Conservation (phyloP, 768 basidiomycete species). For the Jaapia argillacea region DNA sequence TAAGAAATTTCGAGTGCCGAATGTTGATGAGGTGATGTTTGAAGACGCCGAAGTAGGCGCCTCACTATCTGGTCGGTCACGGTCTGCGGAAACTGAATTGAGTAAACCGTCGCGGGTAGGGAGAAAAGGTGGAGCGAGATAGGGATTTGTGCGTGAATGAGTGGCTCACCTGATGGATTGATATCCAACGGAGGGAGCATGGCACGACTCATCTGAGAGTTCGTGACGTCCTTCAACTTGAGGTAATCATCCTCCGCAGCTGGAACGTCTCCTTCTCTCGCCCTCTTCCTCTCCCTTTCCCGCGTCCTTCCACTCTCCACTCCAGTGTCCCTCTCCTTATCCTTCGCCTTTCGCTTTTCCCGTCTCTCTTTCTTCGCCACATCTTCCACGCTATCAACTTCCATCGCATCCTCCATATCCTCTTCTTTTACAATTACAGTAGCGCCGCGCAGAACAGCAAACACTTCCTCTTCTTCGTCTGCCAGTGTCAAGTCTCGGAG, state of each 20-base stretch:
- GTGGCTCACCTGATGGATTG: constrained; percentile 20
- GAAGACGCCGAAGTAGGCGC: constrained; percentile 22
- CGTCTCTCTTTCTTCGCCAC: constrained; percentile 38
- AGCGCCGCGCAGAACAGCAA: no score
- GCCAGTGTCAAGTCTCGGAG: constrained; percentile 45
- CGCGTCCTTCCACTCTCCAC: constrained; percentile 17
- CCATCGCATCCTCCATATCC: constrained; percentile 20
- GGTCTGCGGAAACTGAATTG: constrained; percentile 16
- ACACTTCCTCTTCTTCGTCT: constrained; percentile 47
- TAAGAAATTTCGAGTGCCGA: constrained; percentile 27
- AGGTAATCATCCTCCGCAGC: constrained; percentile 17
- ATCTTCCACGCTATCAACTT: constrained; percentile 27
- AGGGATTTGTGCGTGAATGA: constrained; percentile 6
- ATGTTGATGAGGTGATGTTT: constrained; percentile 20
- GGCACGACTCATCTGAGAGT: constrained; percentile 33
- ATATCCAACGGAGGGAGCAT: constrained; percentile 27
- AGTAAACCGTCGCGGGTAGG: constrained; percentile 9
- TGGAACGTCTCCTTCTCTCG: constrained; percentile 23
- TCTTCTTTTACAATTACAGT: constrained; percentile 18
- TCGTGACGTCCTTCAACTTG: constrained; percentile 58
- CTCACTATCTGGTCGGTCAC: constrained; percentile 28
- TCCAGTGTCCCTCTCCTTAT: constrained; percentile 5
- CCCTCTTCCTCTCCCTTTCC: constrained; percentile 30
- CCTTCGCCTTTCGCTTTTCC: constrained; percentile 23
- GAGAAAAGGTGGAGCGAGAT: background rate